phyloP scores from a whole-genome alignment of 768 basidiomycete species.

The Mycena chlorophos region DNA sequence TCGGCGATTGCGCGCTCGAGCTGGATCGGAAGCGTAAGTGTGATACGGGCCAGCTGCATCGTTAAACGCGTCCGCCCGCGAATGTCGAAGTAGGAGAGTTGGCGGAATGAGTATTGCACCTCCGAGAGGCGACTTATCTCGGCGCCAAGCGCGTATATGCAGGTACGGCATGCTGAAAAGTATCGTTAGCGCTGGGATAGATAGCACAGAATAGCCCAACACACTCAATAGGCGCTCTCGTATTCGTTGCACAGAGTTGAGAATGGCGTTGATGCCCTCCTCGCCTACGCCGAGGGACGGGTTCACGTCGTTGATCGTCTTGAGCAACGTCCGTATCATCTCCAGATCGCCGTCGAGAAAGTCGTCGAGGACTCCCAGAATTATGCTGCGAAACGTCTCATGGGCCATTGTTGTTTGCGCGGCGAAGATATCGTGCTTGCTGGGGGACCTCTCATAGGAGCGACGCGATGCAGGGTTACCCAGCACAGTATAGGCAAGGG shows the following conservation, averaged over 20 bases:
- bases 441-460: conserved; percentile 62
- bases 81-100: conserved; percentile 76
- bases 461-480: conserved; percentile 69
- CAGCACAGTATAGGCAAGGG: conserved; percentile 79
- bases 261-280: conserved; percentile 76
- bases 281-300: conserved; percentile 75
- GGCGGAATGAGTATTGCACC: conserved; percentile 73
- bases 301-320: conserved; percentile 79
- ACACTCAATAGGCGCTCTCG: conserved; percentile 77
- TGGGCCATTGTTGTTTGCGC: conserved; percentile 62
- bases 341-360: conserved; percentile 88
- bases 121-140: conserved; percentile 80
- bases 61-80: conserved; percentile 73
- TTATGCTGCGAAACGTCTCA: conserved; percentile 75
- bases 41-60: conserved; percentile 75
- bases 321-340: conserved; percentile 72
- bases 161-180: conserved; percentile 69
- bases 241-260: conserved; percentile 65
- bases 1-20: conserved; percentile 69
- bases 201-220: background rate
- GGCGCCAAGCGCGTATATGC: conserved; percentile 69
- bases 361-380: conserved; percentile 75
- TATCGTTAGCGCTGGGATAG: conserved; percentile 6
- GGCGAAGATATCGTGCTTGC: conserved; percentile 55
- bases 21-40: conserved; percentile 70